Evolutionary conservation across 2,329 filamentous ascomycete genomes (phyloP).

Genomic region (Trichoderma gracile): DNA sequence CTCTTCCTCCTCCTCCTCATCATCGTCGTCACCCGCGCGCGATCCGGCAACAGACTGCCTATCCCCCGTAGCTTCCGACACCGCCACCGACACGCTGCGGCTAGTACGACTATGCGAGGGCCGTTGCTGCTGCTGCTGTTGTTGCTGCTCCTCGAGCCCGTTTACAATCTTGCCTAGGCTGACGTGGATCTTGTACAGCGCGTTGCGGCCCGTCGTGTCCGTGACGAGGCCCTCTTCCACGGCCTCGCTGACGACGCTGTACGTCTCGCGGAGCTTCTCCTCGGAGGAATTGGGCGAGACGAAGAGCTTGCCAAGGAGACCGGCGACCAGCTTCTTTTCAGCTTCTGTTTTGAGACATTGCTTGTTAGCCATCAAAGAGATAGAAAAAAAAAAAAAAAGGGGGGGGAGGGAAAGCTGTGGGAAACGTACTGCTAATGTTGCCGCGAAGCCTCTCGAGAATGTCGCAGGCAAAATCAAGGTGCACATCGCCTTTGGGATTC

Average conservation of each 20-base stretch:
- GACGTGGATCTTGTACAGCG: conserved; percentile 68
- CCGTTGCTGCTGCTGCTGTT: conserved; percentile 20
- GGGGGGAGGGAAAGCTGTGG: not conserved
- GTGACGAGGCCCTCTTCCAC: conserved; percentile 62
- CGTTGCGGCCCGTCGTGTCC: conserved; percentile 63
- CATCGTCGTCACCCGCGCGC: conserved; percentile 45
- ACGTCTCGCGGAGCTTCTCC: conserved; percentile 58
- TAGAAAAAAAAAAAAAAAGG: too few relatives aligned
- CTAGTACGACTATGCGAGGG: conserved; percentile 44
- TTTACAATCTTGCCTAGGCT: conserved; percentile 68
- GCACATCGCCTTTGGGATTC: conserved; percentile 72
- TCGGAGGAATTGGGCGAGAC: conserved; percentile 67
- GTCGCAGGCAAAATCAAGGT: conserved; percentile 74
- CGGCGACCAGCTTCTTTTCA: conserved; percentile 79
- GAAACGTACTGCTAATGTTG: conserved; percentile 63
- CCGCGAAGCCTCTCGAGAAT: conserved; percentile 73
- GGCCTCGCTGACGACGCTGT: conserved; percentile 59
- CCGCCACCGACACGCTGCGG: conserved; percentile 45
- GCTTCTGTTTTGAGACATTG: conserved; percentile 57
- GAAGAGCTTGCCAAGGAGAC: conserved; percentile 79
- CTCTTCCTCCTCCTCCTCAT: not conserved
- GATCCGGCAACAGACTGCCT: conserved; percentile 35
- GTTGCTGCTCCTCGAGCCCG: conserved; percentile 49
- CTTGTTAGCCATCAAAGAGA: conserved; percentile 33
- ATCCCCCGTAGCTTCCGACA: conserved; percentile 39